phyloP scores from a whole-genome alignment of 177 flowering plant genomes.

The Telopea speciosissima region DNA sequence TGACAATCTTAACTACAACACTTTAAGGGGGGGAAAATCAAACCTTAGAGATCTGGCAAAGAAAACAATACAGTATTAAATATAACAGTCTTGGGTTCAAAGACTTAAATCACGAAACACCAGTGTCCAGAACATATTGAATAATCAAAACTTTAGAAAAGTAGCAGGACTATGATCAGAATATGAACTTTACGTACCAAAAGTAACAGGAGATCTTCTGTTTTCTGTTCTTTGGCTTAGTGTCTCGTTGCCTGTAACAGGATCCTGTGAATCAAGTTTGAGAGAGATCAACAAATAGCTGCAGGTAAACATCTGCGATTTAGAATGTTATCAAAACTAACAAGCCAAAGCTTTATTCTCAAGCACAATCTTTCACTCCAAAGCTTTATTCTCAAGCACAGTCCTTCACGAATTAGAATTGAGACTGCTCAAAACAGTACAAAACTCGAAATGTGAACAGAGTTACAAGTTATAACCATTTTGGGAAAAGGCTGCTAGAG shows the following conservation, averaged over 20 bases:
- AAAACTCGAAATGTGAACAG: background rate
- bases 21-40: slow-evolving; percentile 32
- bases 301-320: slow-evolving; percentile 6
- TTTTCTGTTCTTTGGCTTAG: slow-evolving; percentile 12
- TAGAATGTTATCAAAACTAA: background rate
- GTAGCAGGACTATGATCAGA: too few species aligned
- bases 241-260: slow-evolving; percentile 19
- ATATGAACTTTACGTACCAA: slow-evolving; percentile 25
- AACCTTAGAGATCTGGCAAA: slow-evolving; percentile 15
- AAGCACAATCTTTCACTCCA: background rate
- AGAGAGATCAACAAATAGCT: slow-evolving; percentile 13
- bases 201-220: slow-evolving; percentile 17
- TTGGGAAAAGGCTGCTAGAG: background rate
- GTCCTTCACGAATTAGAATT: background rate
- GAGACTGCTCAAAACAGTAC: background rate
- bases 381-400: background rate
- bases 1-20: slow-evolving; percentile 7
- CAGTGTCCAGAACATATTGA: background rate
- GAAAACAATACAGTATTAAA: slow-evolving; percentile 1
- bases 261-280: slow-evolving; percentile 28
- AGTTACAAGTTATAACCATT: background rate
- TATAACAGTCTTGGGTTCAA: background rate
- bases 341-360: background rate
- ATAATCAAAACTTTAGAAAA: background rate
- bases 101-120: background rate